Evolutionary conservation across 495 filamentous ascomycete species (phyloP).

Genomic region (Oidiodendron maius): DNA sequence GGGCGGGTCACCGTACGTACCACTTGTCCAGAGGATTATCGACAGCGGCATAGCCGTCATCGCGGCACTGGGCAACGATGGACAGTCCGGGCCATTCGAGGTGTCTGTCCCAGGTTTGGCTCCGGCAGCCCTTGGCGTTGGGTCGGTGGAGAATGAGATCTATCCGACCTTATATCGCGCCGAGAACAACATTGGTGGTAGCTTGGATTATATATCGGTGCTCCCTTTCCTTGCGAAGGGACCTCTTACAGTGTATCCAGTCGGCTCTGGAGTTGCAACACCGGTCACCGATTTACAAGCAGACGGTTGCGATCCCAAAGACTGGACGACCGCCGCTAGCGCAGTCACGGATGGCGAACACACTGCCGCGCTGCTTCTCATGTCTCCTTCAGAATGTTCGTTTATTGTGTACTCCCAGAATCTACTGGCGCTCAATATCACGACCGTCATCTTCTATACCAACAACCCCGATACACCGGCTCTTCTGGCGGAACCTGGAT

Average conservation of each 20-base stretch:
- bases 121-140: slow-evolving; percentile 11
- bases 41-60: slow-evolving; percentile 24
- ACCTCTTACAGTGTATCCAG: no score
- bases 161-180: slow-evolving; percentile 17
- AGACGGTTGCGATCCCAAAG: no score
- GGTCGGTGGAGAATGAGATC: slow-evolving; percentile 11
- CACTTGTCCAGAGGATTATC: slow-evolving; percentile 12
- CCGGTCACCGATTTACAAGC: no score
- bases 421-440: slow-evolving; percentile 1
- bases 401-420: slow-evolving; percentile 9
- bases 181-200: slow-evolving; percentile 16
- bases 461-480: no score
- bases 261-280: no score
- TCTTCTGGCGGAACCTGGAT: slow-evolving; percentile 2
- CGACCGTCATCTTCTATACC: no score
- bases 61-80: slow-evolving; percentile 21
- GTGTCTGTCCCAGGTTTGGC: slow-evolving; percentile 11
- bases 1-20: slow-evolving; percentile 15
- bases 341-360: no score
- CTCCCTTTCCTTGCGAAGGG: no score
- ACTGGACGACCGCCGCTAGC: no score
- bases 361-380: no score
- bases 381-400: no score
- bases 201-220: slow-evolving; percentile 21
- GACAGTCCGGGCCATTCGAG: no score